These are phyloP conservation scores for Acrocalymma vagum DNA, from an alignment of 2,329 filamentous ascomycete species.

Conservation along the genomic window DNA sequence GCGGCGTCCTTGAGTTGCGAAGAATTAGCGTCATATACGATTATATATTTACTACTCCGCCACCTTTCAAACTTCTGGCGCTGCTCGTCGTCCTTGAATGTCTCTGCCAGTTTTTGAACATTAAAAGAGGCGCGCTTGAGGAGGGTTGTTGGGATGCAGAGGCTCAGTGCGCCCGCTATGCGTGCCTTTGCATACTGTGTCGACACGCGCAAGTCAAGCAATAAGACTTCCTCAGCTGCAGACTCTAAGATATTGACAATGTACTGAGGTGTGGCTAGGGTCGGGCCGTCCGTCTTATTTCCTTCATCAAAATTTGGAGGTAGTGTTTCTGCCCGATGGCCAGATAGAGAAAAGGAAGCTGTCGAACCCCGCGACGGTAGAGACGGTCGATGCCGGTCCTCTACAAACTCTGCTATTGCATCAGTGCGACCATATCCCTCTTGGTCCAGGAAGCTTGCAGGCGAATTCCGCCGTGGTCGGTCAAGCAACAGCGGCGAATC, in stretches of 20 bases:
- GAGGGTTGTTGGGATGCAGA: constrained; percentile 94
- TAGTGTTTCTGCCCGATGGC: constrained; percentile 57
- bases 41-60: constrained; percentile 76
- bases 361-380: constrained; percentile 32
- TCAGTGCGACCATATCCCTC: constrained; percentile 45
- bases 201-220: constrained; percentile 87
- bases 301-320: constrained; percentile 42
- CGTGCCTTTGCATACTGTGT: constrained; percentile 81
- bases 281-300: constrained; percentile 39
- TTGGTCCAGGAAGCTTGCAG: constrained; percentile 49
- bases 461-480: constrained; percentile 56
- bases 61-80: constrained; percentile 79
- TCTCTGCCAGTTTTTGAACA: constrained; percentile 84
- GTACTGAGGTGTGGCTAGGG: constrained; percentile 58
- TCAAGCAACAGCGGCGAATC: constrained; percentile 53
- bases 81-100: constrained; percentile 77
- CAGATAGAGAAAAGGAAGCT: constrained; percentile 23
- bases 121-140: constrained; percentile 92
- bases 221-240: constrained; percentile 64
- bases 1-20: constrained; percentile 80
- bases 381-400: constrained; percentile 43
- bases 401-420: constrained; percentile 43
- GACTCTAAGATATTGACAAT: constrained; percentile 59
- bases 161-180: constrained; percentile 82
- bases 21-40: constrained; percentile 87